Conservation (phyloP, 805 yeast species). For the Hanseniaspora singularis region DNA sequence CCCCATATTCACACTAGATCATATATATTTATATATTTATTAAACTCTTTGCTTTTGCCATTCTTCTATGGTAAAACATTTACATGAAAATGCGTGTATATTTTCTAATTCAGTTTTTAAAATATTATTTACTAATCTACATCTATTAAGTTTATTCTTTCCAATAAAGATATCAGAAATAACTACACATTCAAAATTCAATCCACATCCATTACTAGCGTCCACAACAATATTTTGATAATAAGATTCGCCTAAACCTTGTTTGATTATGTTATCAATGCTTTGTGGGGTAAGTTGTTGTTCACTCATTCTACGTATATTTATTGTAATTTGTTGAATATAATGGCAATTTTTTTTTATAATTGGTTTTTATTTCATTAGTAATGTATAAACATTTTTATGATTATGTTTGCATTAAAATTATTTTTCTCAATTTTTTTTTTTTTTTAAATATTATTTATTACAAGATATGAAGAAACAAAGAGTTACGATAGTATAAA, state of each 20-base stretch:
- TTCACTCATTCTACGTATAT: not conserved
- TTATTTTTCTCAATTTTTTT: no score
- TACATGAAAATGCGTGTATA: conserved; percentile 94
- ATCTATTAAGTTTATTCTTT: conserved; percentile 75
- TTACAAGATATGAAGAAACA: no score
- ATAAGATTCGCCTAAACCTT: conserved; percentile 21
- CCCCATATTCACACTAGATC: conserved; percentile 14
- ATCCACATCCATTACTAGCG: conserved; percentile 87
- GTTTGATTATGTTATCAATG: conserved; percentile 23
- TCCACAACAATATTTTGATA: conserved; percentile 30
- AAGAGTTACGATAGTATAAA: no score
- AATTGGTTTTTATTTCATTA: no score
- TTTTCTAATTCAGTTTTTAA: conserved; percentile 72
- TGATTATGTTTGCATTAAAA: no score
- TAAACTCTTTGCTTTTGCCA: conserved; percentile 41
- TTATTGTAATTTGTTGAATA: no score
- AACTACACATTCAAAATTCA: conserved; percentile 86
- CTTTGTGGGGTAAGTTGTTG: conserved; percentile 21
- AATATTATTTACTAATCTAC: conserved; percentile 68
- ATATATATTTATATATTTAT: not conserved
- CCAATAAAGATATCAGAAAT: conserved; percentile 62
- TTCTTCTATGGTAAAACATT: conserved; percentile 77
- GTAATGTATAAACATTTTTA: no score
- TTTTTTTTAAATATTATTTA: no score
- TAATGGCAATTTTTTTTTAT: no score